phyloP scores from a whole-genome alignment of 1,284 basidiomycete species.

The Paramarasmius palmivorus region DNA sequence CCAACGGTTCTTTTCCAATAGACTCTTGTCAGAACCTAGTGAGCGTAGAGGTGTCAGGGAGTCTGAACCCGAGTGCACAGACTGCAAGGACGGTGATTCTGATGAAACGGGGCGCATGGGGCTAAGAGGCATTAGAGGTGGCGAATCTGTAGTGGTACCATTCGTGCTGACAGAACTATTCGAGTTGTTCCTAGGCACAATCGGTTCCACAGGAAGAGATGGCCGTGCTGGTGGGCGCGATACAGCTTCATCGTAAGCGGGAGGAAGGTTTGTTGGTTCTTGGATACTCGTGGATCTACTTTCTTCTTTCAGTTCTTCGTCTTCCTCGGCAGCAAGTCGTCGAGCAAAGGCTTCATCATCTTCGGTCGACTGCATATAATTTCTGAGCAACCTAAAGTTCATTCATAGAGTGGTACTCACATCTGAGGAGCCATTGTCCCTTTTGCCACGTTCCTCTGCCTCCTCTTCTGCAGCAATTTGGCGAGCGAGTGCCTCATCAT shows the following conservation, averaged over 20 bases:
- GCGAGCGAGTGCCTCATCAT: constrained; percentile 15
- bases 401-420: not conserved
- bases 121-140: too few relatives aligned
- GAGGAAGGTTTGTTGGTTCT: constrained; percentile 6
- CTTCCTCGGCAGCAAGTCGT: constrained; percentile 24
- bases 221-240: not conserved
- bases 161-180: not conserved
- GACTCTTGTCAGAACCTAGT: too few relatives aligned
- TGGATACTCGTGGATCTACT: not conserved
- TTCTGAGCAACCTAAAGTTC: not conserved
- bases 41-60: too few relatives aligned
- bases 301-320: constrained; percentile 16
- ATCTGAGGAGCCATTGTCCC: not conserved
- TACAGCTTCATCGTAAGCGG: constrained; percentile 14
- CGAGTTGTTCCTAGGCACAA: not conserved
- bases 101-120: too few relatives aligned
- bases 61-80: too few relatives aligned
- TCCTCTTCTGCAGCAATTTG: constrained; percentile 31
- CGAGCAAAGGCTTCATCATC: constrained; percentile 24
- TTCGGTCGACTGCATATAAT: not conserved
- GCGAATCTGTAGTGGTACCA: not conserved
- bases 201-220: not conserved
- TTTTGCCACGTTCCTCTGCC: constrained; percentile 16
- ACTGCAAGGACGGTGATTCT: too few relatives aligned
- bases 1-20: too few relatives aligned